Evolutionary conservation across 1,284 basidiomycete species (phyloP).

Genomic region (Coriolopsis trogii): DNA sequence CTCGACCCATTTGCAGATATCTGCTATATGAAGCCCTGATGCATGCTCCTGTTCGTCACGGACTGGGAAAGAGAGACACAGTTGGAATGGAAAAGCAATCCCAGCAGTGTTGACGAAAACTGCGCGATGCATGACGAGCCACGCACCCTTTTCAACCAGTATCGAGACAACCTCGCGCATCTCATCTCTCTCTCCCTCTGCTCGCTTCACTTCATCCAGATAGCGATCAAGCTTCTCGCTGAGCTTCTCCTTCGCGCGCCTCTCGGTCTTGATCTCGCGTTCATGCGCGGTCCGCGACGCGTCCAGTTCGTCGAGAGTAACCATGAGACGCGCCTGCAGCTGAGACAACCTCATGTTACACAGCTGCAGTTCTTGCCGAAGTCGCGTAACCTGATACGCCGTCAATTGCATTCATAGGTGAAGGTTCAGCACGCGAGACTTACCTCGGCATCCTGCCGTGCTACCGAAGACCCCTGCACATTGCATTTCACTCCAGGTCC

Average conservation of each 20-base stretch:
- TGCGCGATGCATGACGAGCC: no score
- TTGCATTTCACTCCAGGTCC: no score
- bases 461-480: background rate
- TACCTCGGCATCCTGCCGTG: constrained; percentile 7
- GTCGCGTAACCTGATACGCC: constrained; percentile 4
- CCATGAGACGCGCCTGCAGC: constrained; percentile 50
- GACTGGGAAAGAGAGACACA: no score
- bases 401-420: background rate
- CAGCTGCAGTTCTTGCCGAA: constrained; percentile 14
- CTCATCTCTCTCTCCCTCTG: constrained; percentile 55
- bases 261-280: constrained; percentile 44
- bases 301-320: constrained; percentile 56
- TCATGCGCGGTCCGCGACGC: constrained; percentile 42
- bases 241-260: constrained; percentile 39
- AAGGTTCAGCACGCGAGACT: background rate
- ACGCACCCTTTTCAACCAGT: constrained; percentile 61
- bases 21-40: no score
- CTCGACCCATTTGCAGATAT: no score
- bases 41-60: no score
- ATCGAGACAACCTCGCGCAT: constrained; percentile 54
- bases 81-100: no score
- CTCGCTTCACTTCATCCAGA: constrained; percentile 34
- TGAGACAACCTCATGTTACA: constrained; percentile 36
- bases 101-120: no score
- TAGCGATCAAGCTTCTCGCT: constrained; percentile 43